Base-by-base conservation (phyloP, 345 rosid genomes). In the Leavenworthia alabamica region DNA sequence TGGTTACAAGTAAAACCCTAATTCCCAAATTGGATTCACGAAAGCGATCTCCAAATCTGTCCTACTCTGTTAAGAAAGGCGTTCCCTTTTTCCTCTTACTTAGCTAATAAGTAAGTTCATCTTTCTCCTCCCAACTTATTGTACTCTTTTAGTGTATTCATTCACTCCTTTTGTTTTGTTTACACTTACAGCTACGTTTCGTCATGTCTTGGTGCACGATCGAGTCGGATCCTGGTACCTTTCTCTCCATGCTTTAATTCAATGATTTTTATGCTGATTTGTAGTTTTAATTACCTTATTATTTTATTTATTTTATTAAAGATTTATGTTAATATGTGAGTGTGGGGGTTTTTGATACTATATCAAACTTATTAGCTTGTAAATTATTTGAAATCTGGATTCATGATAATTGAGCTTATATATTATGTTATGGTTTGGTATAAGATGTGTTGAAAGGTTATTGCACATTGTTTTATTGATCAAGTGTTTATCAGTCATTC, bases 201-300 rank as follows among this genome's bases (percentile, higher is more conserved):
- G 45, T 47, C 75, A 92, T 92, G 98, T 92, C 98, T 79, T 92
- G 98, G 96, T 89, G 98, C 82, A 92, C 98, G 9, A 89, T 92
- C 8, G 98, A 92, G 73, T 92, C 98, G 6, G 98, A 92, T 77
- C 98, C 98, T 16, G 98, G 96, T 92, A 81, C 51, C 65, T 29
- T 68, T 71, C 33, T 43, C 55, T 14, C 40, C 15, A 35, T 13
- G 2, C 49, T 44, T 45, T 0, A 61, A 14, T 28, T 54, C 20
- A 20, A 45, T 67, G 44, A 1, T 46, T 41, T 36, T n/a, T 29
- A 12, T 53, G 64, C 17, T 15, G 28, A 46, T 22, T 22, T 4
- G 1, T 6, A 5, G 19, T 43, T 60, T 35, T 29, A 7, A 2
- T 15, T 33, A 35, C 12, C 40, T 4, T 35, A 35, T 35, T 35